Base-by-base conservation (phyloP, 345 rosid species). In the Rhizophora mangle region DNA sequence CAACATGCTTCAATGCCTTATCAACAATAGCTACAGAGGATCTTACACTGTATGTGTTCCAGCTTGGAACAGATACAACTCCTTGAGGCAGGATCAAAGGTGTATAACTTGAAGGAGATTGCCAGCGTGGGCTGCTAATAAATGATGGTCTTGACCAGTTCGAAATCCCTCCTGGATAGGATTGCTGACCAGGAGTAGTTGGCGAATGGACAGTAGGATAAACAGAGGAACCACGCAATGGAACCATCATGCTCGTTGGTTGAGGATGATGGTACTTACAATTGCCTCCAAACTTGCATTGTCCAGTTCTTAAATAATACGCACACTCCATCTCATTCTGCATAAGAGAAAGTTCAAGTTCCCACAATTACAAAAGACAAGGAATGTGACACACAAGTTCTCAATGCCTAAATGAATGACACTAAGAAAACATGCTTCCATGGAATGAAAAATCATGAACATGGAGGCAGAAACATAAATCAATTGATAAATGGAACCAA, bases 201-300 rank as follows among this genome's bases (percentile, higher is more conserved):
- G 99, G 93, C 69, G 95, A 85, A 3, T 82, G 89, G 55, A 86
- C 83, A 39, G 93, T 73, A 63, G 90, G 85, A 83, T 92, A 89
- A 62, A 82, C 88, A 70, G 95, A 86, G 63, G 97, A 89, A 58
- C 90, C 90, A 47, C 79, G 88, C 71, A 86, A 62, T 15, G 93
- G 77, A 68, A 92, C 91, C 92, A 92, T 87, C 86, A 90, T 78
- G 77, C 84, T 90, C 65, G 85, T 75, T 81, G 95, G 93, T 78
- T 87, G 99, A 78, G 90, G 97, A 80, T 94, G 99, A 70, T 96
- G 98, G 79, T 85, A 96, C 80, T 92, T 96, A 84, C 99, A 96
- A 65, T 96, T 90, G 54, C 76, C 81, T 64, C 95, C 98, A 72
- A 89, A 96, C 82, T 92, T 96, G 87, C 99, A 96, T 54, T 90